phyloP scores from a whole-genome alignment of 75 land plant species.

The Ceratopteris richardii region DNA sequence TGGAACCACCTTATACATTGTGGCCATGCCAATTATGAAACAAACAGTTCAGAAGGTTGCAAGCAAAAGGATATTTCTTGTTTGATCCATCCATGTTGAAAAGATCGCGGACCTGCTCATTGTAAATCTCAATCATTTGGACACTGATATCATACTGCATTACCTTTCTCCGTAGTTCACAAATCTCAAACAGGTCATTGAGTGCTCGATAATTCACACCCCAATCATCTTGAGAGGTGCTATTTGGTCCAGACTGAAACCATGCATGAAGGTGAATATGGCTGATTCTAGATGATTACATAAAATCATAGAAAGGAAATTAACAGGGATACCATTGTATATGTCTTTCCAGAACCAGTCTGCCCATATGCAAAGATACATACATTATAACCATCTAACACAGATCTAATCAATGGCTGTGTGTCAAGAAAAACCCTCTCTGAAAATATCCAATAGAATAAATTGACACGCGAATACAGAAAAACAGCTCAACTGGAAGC shows the following conservation, averaged over 20 bases:
- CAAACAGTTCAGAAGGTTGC: too few relatives aligned
- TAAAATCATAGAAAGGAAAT: neutral
- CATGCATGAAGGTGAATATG: neutral
- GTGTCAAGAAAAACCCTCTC: constrained; percentile 57
- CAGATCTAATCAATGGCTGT: constrained; percentile 60
- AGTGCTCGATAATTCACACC: constrained; percentile 66
- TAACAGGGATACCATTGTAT: constrained; percentile 45
- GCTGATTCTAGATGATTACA: neutral
- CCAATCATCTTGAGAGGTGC: constrained; percentile 36
- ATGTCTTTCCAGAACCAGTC: constrained; percentile 67
- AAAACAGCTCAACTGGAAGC: too few relatives aligned
- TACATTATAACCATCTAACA: constrained; percentile 61
- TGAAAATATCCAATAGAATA: constrained; percentile 12
- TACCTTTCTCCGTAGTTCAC: constrained; percentile 23
- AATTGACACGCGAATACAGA: too few relatives aligned
- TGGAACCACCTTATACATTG: too few relatives aligned
- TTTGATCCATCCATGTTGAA: constrained; percentile 37
- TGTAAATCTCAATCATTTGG: constrained; percentile 67
- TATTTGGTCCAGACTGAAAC: constrained; percentile 52
- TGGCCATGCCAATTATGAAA: too few relatives aligned
- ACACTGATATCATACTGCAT: constrained; percentile 41
- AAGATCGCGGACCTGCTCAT: constrained; percentile 62
- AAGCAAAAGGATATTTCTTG: constrained; percentile 55
- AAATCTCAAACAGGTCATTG: constrained; percentile 48
- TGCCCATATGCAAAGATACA: constrained; percentile 78